Evolutionary conservation across 257 asterid species (phyloP).

Genomic region (Solanum appendiculatum): DNA sequence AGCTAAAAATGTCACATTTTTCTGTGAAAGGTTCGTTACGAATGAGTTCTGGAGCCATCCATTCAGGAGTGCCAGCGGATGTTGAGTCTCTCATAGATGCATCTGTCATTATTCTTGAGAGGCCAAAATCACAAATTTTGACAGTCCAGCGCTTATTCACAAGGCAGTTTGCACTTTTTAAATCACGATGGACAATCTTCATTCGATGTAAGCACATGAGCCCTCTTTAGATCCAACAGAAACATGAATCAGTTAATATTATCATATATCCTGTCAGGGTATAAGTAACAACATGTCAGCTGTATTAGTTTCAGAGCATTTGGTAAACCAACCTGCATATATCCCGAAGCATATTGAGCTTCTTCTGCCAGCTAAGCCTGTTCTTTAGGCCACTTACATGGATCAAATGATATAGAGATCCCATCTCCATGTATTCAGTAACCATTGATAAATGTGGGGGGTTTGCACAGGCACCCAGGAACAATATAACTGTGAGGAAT

Average conservation of each 20-base stretch:
- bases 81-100: constrained; percentile 53
- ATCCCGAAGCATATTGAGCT: constrained; percentile 90
- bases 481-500: constrained; percentile 64
- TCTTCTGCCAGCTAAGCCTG: constrained; percentile 79
- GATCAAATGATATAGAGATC: constrained; percentile 76
- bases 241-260: constrained; percentile 9
- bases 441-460: constrained; percentile 92
- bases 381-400: constrained; percentile 91
- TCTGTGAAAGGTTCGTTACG: constrained; percentile 84
- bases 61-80: constrained; percentile 98
- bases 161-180: constrained; percentile 87
- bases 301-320: not conserved
- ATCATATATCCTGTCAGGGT: not conserved
- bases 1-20: constrained; percentile 95
- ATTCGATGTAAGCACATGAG: constrained; percentile 94
- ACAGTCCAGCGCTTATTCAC: constrained; percentile 93
- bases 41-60: constrained; percentile 99
- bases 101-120: constrained; percentile 68
- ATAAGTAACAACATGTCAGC: not conserved
- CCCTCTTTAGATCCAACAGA: constrained; percentile 43
- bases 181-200: constrained; percentile 89
- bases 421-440: constrained; percentile 99
- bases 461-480: constrained; percentile 92
- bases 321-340: constrained; percentile 72
- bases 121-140: constrained; percentile 96